phyloP scores from a whole-genome alignment of 1,139 yeast genomes.

The Magnusiomyces suaveolens region DNA sequence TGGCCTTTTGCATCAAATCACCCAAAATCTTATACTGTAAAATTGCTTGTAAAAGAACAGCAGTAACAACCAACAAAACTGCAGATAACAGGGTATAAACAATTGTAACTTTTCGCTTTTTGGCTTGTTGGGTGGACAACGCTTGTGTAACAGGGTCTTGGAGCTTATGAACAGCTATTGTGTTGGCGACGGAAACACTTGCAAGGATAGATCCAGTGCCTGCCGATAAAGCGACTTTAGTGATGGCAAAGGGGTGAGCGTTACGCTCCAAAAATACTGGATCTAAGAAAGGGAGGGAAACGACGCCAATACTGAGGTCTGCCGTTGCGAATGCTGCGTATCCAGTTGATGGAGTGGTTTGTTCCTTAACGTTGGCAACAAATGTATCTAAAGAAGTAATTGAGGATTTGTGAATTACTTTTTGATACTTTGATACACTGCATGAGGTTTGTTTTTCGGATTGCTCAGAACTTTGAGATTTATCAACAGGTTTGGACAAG shows the following conservation, averaged over 20 bases:
- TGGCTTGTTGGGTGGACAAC: conserved; percentile 34
- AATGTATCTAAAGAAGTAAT: conserved; percentile 57
- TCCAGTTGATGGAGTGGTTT: conserved; percentile 26
- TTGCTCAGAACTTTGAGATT: conserved; percentile 36
- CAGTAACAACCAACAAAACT: conserved; percentile 36
- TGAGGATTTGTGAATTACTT: conserved; percentile 28
- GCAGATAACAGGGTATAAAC: conserved; percentile 42
- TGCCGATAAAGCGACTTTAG: conserved; percentile 54
- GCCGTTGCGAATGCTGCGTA: conserved; percentile 67
- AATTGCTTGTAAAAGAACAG: conserved; percentile 33
- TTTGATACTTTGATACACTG: conserved; percentile 34
- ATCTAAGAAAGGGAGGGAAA: conserved; percentile 44
- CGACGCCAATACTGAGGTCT: conserved; percentile 55
- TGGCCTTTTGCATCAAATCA: background rate
- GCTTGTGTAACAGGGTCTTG: conserved; percentile 40
- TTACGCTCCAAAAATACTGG: conserved; percentile 44
- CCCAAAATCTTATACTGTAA: conserved; percentile 27
- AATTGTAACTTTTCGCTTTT: conserved; percentile 26
- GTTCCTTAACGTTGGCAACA: conserved; percentile 16
- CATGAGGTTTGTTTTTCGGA: conserved; percentile 27
- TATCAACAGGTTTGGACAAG: conserved; percentile 18
- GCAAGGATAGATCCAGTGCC: conserved; percentile 62
- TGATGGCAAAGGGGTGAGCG: conserved; percentile 73
- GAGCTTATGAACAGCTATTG: conserved; percentile 52
- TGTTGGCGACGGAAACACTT: conserved; percentile 72